Base-by-base conservation (phyloP, 148 eudicot species). In the Rhododendron molle region DNA sequence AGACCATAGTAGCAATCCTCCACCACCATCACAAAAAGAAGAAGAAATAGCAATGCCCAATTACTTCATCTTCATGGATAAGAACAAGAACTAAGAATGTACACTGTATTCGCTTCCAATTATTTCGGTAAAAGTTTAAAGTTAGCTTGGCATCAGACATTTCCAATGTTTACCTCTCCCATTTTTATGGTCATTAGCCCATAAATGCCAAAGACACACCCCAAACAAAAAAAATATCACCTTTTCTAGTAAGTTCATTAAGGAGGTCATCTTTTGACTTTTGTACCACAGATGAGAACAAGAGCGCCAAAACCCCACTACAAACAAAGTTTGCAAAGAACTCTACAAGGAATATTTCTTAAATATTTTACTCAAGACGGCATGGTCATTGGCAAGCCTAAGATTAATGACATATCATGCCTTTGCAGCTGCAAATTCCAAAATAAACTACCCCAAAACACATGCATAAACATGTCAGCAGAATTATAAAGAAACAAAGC, bases 221-320 rank as follows among this genome's bases (percentile, higher is more conserved):
- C 56, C 32, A 79, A 79, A 79, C n/a, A 14, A 40, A 28, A 28
- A 49, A 32, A 71, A 40, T 23, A 78, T 12, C 46, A 77, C n/a
- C 49, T 77, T 77, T 44, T 78, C 50, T 47, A 47, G 36, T 46
- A 78, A 78, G 81, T 78, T 47, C 56, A 78, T n/a, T 47, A 58
- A 78, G 36, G 13, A 78, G 36, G 49, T n/a, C 81, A 26, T 36
- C 81, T 28, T 3, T 4, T 7, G 52, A 54, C 81, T 49, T 10
- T 23, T 16, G 30, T 12, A 78, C 16, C 47, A 46, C 56, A 26
- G 56, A 21, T 0, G 56, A 78, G 18, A 44, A 78, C 52, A 23
- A 78, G 7, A 78, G 30, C 14, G 30, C 32, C 12, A n/a, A 21
- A 43, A 32, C 32, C 54, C 28, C 30, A 9, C 30, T 0, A 2